Evolutionary conservation across 1,284 basidiomycete genomes (phyloP), one percentile per base, ranked within the genome.

Genomic region (Jaminaea rosea): DNA sequence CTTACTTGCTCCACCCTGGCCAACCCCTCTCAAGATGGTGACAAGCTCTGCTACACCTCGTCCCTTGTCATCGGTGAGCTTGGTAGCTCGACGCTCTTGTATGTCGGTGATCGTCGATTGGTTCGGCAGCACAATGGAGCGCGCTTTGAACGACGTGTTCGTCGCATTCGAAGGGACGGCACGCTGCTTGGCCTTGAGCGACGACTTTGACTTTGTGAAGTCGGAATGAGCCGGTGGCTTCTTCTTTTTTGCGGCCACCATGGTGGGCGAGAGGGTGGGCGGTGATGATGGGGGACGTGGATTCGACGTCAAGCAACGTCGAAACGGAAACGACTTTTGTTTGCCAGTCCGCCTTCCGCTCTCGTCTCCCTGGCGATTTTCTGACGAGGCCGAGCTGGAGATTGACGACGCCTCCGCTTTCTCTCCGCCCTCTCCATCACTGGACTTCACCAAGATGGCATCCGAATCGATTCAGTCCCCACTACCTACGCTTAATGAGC

Each of bases 81-180:
- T 51, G 8, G 49, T 44, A 17, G 42, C 23, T 2, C 27, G 47
- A 8, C 19, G 15, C 32, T 41, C 15, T n/a, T 26, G 5, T 11
- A 42, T 17, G 17, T 51, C 34, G 15, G 27, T 46, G 42, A 17
- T 32, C 27, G 28, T 49, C 34, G 46, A 31, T 26, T 51, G 49
- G 26, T 51, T 42, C 26, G 49, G 36, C 17, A 51, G 36, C 13
- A 44, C 49, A 15, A 51, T 51, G 21, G 49, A 51, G 10, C 44
- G 13, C 10, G 49, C 49, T 28, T 51, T 51, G 44, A 44, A 51
- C 13, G 49, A 48, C 19, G 49, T 51, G 27, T 51, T 51, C 21
- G 49, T 51, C 19, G 49, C 47, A 51, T 51, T 51, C 26, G 23
- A 32, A 4, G 39, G 15, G 6, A 23, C 15, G 26, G 49, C 42